Evolutionary conservation across 1,284 basidiomycete species (phyloP).

Genomic region (Dichomitus squalens): DNA sequence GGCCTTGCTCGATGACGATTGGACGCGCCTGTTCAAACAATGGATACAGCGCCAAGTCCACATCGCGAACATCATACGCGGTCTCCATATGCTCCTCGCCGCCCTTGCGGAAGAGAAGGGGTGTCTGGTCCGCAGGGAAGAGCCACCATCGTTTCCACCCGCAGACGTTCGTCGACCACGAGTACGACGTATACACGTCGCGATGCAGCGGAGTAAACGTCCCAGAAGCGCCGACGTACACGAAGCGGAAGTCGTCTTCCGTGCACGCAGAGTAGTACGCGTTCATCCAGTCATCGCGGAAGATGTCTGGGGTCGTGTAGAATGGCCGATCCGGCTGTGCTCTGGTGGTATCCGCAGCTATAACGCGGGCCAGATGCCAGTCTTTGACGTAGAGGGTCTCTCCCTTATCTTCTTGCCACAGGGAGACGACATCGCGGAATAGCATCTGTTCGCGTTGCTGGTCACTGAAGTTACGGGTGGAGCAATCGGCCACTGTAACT

Average conservation of each 20-base stretch:
- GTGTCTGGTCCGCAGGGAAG: slow-evolving; percentile 33
- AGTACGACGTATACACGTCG: slow-evolving; percentile 37
- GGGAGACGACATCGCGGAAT: slow-evolving; percentile 28
- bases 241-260: slow-evolving; percentile 36
- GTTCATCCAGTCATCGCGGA: slow-evolving; percentile 39
- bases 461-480: slow-evolving; percentile 32
- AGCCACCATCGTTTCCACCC: slow-evolving; percentile 38
- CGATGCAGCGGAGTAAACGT: slow-evolving; percentile 37
- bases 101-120: slow-evolving; percentile 27
- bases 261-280: slow-evolving; percentile 34
- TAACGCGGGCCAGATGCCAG: slow-evolving; percentile 32
- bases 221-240: slow-evolving; percentile 33
- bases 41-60: slow-evolving; percentile 25
- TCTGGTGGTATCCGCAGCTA: neutral
- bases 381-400: slow-evolving; percentile 34
- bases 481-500: slow-evolving; percentile 33
- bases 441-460: slow-evolving; percentile 26
- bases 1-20: slow-evolving; percentile 31
- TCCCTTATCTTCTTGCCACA: slow-evolving; percentile 27
- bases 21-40: slow-evolving; percentile 23
- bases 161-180: slow-evolving; percentile 36
- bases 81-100: slow-evolving; percentile 25
- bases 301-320: slow-evolving; percentile 34
- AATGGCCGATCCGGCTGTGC: slow-evolving; percentile 8
- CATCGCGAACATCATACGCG: slow-evolving; percentile 31